phyloP scores from a whole-genome alignment of 2,329 filamentous ascomycete species.

The Verticillium albo-atrum region DNA sequence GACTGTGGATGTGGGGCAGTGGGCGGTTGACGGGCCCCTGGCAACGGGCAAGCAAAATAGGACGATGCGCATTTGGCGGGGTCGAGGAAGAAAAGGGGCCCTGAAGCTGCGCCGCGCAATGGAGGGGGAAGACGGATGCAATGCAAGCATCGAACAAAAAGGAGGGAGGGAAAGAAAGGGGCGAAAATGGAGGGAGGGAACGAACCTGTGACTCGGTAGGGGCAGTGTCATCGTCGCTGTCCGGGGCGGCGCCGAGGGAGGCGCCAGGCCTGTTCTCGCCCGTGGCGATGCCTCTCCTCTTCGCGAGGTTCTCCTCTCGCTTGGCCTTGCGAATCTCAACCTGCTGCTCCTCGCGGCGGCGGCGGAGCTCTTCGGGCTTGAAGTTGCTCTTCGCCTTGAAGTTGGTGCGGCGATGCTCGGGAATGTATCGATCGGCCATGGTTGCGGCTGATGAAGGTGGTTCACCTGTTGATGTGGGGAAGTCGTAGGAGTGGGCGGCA shows the following conservation, averaged over 20 bases:
- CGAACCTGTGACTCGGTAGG: slow-evolving; percentile 82
- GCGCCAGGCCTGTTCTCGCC: slow-evolving; percentile 76
- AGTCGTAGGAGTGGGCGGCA: neutral
- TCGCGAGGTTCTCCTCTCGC: slow-evolving; percentile 97
- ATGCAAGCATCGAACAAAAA: neutral
- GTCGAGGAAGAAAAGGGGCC: neutral
- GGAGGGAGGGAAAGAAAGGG: slow-evolving; percentile 8
- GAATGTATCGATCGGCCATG: slow-evolving; percentile 99
- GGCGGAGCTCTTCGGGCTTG: slow-evolving; percentile 97
- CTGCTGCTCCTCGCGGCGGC: slow-evolving; percentile 97
- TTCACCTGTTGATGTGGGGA: neutral
- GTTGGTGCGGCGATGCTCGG: slow-evolving; percentile 97
- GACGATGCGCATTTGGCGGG: slow-evolving; percentile 12
- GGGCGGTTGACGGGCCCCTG: slow-evolving; percentile 8
- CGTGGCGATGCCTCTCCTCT: slow-evolving; percentile 88
- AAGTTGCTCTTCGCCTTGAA: slow-evolving; percentile 99
- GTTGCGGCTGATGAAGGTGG: slow-evolving; percentile 31
- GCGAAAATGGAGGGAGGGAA: slow-evolving; percentile 4
- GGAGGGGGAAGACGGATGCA: neutral
- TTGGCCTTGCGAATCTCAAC: slow-evolving; percentile 99
- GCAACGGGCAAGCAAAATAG: slow-evolving; percentile 13
- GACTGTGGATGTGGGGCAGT: slow-evolving; percentile 8
- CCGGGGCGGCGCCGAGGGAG: slow-evolving; percentile 79
- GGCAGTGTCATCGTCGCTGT: slow-evolving; percentile 95
- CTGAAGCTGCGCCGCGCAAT: neutral